These are phyloP conservation scores for Ceratobasidium sp. DNA, from an alignment of 1,284 basidiomycete species.

Conservation along the genomic window DNA sequence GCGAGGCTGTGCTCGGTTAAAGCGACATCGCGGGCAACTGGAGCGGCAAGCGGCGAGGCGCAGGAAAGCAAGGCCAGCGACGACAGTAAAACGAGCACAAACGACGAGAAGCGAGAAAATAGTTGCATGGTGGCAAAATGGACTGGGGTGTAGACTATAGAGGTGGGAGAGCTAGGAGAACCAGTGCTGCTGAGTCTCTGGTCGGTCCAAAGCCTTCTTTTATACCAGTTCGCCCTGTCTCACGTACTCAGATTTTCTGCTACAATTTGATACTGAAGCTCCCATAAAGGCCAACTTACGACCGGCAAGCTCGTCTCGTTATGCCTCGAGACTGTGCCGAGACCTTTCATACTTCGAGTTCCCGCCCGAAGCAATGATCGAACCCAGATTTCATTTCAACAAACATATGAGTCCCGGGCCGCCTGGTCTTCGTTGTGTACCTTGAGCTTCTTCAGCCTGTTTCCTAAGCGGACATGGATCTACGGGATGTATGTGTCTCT, in stretches of 20 bases:
- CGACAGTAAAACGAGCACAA: conserved; percentile 21
- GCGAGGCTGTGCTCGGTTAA: conserved; percentile 22
- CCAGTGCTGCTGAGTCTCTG: conserved; percentile 18
- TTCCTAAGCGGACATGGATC: too few relatives aligned
- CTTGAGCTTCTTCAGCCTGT: too few relatives aligned
- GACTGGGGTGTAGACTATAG: not conserved
- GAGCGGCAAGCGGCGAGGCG: conserved; percentile 18
- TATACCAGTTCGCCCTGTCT: not conserved
- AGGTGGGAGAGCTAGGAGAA: conserved; percentile 25
- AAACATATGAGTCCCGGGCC: too few relatives aligned
- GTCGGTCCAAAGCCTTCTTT: not conserved
- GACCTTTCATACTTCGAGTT: too few relatives aligned
- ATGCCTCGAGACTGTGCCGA: too few relatives aligned
- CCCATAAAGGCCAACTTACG: too few relatives aligned
- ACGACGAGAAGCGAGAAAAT: conserved; percentile 25
- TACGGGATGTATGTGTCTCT: too few relatives aligned
- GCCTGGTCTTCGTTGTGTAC: too few relatives aligned
- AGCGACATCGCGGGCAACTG: conserved; percentile 9
- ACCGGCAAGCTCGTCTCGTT: too few relatives aligned
- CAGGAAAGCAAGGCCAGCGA: conserved; percentile 24
- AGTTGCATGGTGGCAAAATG: conserved; percentile 16
- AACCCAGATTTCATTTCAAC: too few relatives aligned
- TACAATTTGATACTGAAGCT: too few relatives aligned
- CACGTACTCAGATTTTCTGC: not conserved
- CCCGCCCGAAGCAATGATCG: too few relatives aligned